These are phyloP conservation scores for Paramecium tetraurelia DNA, from an alignment of 73 alveolate species.

Conservation along the genomic window DNA sequence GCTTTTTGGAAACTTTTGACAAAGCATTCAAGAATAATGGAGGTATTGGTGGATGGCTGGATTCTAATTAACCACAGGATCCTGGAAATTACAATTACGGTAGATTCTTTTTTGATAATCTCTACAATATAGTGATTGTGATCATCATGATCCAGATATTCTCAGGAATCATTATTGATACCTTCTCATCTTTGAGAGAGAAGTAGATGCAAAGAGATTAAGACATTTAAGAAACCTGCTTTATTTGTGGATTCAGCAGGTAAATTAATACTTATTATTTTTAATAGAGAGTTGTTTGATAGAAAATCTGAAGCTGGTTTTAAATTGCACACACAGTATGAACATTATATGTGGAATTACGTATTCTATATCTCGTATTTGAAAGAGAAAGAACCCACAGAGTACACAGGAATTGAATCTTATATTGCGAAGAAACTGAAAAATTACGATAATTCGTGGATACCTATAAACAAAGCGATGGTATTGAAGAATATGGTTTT, in stretches of 20 bases:
- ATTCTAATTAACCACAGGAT: slow-evolving; percentile 9
- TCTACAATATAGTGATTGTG: slow-evolving; percentile 85
- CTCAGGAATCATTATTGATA: slow-evolving; percentile 96
- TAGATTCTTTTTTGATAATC: slow-evolving; percentile 78
- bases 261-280: background rate
- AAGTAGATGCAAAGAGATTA: slow-evolving; percentile 68
- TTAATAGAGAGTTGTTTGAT: slow-evolving; percentile 57
- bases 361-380: slow-evolving; percentile 88
- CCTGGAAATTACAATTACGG: slow-evolving; percentile 45
- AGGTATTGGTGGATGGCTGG: slow-evolving; percentile 93
- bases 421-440: slow-evolving; percentile 82
- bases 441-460: slow-evolving; percentile 85
- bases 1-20: slow-evolving; percentile 57
- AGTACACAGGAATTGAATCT: slow-evolving; percentile 94
- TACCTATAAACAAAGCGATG: slow-evolving; percentile 75
- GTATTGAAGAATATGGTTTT: slow-evolving; percentile 46
- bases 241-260: slow-evolving; percentile 76
- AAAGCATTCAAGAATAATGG: slow-evolving; percentile 94
- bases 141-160: slow-evolving; percentile 84
- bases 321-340: slow-evolving; percentile 77
- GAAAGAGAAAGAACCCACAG: slow-evolving; percentile 89
- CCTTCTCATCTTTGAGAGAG: slow-evolving; percentile 92
- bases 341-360: slow-evolving; percentile 91
- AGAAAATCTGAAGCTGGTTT: slow-evolving; percentile 65
- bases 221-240: slow-evolving; percentile 80